Evolutionary conservation across 2,329 filamentous ascomycete genomes (phyloP), one percentile per base, ranked within the genome.

Genomic region (Diaporthe helianthi): DNA sequence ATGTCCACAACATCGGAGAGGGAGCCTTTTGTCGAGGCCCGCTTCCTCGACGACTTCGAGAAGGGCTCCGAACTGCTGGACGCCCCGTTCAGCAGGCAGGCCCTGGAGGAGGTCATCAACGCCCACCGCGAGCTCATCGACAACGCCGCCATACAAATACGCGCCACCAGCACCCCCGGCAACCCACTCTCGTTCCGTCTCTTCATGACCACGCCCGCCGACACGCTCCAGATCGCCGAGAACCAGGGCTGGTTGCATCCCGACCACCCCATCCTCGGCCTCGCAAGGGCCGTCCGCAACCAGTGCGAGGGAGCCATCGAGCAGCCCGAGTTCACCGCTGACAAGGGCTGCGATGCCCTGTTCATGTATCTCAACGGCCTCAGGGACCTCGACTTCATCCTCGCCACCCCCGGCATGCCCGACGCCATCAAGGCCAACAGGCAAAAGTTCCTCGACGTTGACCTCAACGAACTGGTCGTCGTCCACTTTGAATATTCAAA

Each of bases 1-100:
- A 71, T 71, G 69, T 71, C 69, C 44, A 61, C 63, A 52, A 46
- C 67, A 41, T 71, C 69, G 47, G 69, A 71, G 41, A 63, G 69
- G 15, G 61, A 60, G 55, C 69, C 69, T 10, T 71, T 71, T 33
- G 60, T 64, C 13, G 69, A 71, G 63, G 63, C 67, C 47, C 67
- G 65, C 44, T 71, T 71, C 55, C 54, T 71, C 10, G 69, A 69
- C 38, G 69, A 71, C 49, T 19, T 71, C 33, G 26, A 31, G 33
- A 64, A 55, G 24, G 67, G 54, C 15, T 63, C 67, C 8, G n/a
- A 46, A 41, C 51, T 52, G 51, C 33, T 71, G n/a, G 67, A 49
- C 10, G 67, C 66, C 31, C 63, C 69, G 1, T 71, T 46, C 54
- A 19, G 47, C 36, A 22, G 41, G 49, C 33, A 47, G n/a, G 36